phyloP scores from a whole-genome alignment of 1,284 basidiomycete species.

The Leccinum subrobustum region DNA sequence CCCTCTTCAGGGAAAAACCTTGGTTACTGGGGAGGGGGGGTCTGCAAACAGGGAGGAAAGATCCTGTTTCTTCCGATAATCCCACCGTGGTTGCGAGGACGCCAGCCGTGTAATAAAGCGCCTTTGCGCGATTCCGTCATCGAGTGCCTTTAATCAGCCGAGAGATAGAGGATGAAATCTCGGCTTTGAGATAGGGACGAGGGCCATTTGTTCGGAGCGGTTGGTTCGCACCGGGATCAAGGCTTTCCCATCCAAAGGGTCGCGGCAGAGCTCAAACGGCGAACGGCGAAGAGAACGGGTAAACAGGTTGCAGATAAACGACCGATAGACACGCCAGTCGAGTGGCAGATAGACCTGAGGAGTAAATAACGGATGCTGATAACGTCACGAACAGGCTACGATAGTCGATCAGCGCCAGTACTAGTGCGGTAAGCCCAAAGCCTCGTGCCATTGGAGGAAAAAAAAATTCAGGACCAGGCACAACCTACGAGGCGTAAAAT shows the following conservation, averaged over 20 bases:
- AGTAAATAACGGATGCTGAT: not conserved
- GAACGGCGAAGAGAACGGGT: not conserved
- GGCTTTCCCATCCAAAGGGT: conserved; percentile 25
- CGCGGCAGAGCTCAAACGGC: conserved; percentile 10
- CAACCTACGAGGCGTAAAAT: not conserved
- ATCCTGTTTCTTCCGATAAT: not conserved
- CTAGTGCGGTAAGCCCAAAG: not conserved
- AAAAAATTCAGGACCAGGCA: conserved; percentile 16
- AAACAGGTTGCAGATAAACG: not conserved
- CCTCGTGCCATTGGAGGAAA: not conserved
- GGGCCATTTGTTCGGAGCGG: conserved; percentile 14
- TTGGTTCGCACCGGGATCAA: not conserved
- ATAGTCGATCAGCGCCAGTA: not conserved
- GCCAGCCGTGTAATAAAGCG: conserved; percentile 2
- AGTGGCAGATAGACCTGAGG: not conserved
- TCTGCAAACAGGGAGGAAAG: not conserved
- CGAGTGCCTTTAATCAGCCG: not conserved
- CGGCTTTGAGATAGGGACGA: not conserved
- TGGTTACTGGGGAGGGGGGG: not conserved
- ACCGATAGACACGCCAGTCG: not conserved
- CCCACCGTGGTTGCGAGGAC: conserved; percentile 8
- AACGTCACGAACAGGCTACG: not conserved
- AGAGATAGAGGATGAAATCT: conserved; percentile 3
- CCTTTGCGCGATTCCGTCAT: conserved; percentile 13
- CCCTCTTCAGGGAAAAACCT: not conserved